Percentiles rank a stretch among this genome's conserved stretches.
These are phyloP conservation scores for Monosporozyma siamensis DNA, from an alignment of 805 yeast species.

Conservation along the genomic window DNA sequence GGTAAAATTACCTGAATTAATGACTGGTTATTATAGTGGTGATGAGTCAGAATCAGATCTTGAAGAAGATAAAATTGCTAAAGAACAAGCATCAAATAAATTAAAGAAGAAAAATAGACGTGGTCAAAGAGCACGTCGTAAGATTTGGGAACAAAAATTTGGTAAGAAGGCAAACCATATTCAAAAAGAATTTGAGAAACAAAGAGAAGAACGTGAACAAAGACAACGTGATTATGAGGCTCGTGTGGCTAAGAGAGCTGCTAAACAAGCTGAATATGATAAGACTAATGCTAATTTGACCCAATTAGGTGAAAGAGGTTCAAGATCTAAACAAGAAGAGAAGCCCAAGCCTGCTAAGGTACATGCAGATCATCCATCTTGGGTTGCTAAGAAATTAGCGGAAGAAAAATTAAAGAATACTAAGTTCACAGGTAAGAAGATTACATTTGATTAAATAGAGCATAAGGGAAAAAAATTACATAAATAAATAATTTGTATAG, in stretches of 20 bases:
- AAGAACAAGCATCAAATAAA: constrained; percentile 25
- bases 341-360: constrained; percentile 4
- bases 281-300: constrained; percentile 10
- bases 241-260: constrained; percentile 58
- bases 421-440: constrained; percentile 77
- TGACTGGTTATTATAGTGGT: constrained; percentile 77
- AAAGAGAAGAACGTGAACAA: constrained; percentile 46
- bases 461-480: neutral
- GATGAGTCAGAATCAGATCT: constrained; percentile 56
- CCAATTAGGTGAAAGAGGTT: constrained; percentile 8
- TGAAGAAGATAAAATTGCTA: constrained; percentile 43
- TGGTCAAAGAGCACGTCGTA: constrained; percentile 95
- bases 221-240: constrained; percentile 61
- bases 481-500: neutral
- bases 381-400: constrained; percentile 81
- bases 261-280: constrained; percentile 35
- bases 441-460: constrained; percentile 47
- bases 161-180: constrained; percentile 82
- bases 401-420: constrained; percentile 56
- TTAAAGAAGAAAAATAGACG: constrained; percentile 73
- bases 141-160: constrained; percentile 89
- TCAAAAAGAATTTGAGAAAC: constrained; percentile 49
- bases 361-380: constrained; percentile 71
- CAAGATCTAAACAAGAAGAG: constrained; percentile 5
- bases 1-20: constrained; percentile 53